Percentiles rank a stretch among this genome's conserved stretches.
Evolutionary conservation across 352 stramenopile genomes (phyloP).

Genomic region (Globisporangium heterothallicum): DNA sequence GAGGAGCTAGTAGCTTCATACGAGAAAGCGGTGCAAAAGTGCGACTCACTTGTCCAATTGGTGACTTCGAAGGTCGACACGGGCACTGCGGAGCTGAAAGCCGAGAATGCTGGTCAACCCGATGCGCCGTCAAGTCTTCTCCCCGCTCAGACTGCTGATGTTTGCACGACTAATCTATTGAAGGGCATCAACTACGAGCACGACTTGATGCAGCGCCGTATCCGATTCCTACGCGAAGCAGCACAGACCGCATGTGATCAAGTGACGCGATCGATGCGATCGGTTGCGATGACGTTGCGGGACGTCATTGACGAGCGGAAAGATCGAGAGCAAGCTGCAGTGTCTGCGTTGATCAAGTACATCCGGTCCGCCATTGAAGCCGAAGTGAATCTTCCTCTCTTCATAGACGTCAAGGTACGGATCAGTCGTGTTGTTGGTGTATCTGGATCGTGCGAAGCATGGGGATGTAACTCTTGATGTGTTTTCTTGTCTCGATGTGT

Average conservation of each 20-base stretch:
- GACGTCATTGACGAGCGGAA: constrained; percentile 34
- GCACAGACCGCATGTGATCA: constrained; percentile 40
- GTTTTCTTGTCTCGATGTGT: background rate
- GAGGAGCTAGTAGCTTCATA: constrained; percentile 41
- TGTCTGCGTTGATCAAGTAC: constrained; percentile 40
- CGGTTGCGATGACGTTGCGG: constrained; percentile 45
- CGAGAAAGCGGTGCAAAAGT: constrained; percentile 37
- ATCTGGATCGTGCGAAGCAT: background rate
- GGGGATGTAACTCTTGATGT: background rate
- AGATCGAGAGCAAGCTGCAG: constrained; percentile 37
- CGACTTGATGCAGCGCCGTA: constrained; percentile 37
- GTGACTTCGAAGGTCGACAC: constrained; percentile 12
- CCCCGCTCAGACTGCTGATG: constrained; percentile 15
- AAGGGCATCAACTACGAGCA: constrained; percentile 62
- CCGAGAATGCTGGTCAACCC: too few species aligned
- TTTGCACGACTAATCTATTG: constrained; percentile 42
- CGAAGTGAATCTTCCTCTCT: constrained; percentile 53
- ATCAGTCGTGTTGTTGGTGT: background rate
- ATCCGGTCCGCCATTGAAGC: constrained; percentile 48
- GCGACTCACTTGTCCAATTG: constrained; percentile 34
- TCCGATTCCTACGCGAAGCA: constrained; percentile 42
- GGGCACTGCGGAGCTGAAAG: background rate
- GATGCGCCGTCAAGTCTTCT: constrained; percentile 7
- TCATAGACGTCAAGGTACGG: constrained; percentile 54
- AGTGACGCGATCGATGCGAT: constrained; percentile 35